Conservation (phyloP, 306 rosid genomes). For the Castanospermum australe region DNA sequence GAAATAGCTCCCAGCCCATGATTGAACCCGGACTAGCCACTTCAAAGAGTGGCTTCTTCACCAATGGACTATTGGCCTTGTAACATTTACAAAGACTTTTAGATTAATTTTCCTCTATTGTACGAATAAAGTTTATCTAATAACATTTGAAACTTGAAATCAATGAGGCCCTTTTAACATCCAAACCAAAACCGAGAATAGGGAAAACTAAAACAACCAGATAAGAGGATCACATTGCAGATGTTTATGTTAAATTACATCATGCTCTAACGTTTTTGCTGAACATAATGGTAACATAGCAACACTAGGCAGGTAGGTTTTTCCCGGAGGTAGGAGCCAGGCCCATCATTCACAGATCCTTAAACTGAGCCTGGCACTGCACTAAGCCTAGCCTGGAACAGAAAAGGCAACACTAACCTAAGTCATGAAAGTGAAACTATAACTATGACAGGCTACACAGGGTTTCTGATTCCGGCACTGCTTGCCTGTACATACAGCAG, state of each 20-base stretch:
- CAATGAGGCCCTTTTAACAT: neutral
- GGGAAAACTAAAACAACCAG: neutral
- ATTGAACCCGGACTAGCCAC: too few species aligned
- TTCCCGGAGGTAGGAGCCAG: neutral
- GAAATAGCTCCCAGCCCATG: too few species aligned
- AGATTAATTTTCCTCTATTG: too few species aligned
- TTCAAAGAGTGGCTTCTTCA: too few species aligned
- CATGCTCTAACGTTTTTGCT: neutral
- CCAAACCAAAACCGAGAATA: neutral
- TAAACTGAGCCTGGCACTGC: neutral
- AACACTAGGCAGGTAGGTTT: conserved; percentile 2
- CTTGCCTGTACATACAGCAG: neutral
- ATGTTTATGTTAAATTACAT: neutral
- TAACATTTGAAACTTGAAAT: neutral
- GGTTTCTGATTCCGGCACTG: neutral
- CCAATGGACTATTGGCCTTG: too few species aligned
- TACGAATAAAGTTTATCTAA: neutral
- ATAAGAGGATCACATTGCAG: neutral
- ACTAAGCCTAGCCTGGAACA: neutral
- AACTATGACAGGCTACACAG: too few species aligned
- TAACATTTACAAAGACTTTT: too few species aligned
- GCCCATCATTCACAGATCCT: conserved; percentile 4
- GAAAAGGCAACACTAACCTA: too few species aligned
- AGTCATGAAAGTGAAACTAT: neutral
- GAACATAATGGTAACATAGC: neutral